A percentile compares a stretch with the other conserved stretches of the same genome.
These are phyloP conservation scores for Steccherinum ochraceum DNA, from an alignment of 768 basidiomycete genomes.

Conservation along the genomic window DNA sequence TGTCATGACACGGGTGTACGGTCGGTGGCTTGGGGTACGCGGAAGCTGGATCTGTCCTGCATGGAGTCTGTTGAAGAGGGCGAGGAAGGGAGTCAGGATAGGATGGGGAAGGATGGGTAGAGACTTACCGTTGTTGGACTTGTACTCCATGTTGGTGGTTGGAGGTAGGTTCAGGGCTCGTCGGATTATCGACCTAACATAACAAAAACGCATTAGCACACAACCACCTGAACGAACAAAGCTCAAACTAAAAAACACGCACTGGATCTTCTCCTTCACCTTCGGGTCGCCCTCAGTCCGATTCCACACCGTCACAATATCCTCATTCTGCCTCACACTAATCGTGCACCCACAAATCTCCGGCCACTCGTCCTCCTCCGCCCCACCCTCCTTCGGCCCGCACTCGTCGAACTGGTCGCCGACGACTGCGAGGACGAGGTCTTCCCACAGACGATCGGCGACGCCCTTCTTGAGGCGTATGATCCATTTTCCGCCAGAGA, in stretches of 20 bases:
- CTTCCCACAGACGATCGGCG: conserved; percentile 88
- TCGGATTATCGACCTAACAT: conserved; percentile 70
- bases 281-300: conserved; percentile 70
- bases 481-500: conserved; percentile 91
- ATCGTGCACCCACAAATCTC: conserved; percentile 95
- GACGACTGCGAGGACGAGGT: conserved; percentile 77
- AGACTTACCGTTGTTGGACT: conserved; percentile 77
- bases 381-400: conserved; percentile 34
- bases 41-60: conserved; percentile 84
- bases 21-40: conserved; percentile 26
- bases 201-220: conserved; percentile 1
- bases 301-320: conserved; percentile 93
- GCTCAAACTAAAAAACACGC: conserved; percentile 22
- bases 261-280: conserved; percentile 80
- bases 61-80: conserved; percentile 57
- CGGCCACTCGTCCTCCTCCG: conserved; percentile 51
- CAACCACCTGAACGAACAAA: not conserved
- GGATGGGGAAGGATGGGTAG: not conserved
- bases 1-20: conserved; percentile 26
- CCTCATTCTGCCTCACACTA: conserved; percentile 88
- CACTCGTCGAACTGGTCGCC: conserved; percentile 87
- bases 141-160: conserved; percentile 87
- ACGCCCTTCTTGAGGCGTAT: conserved; percentile 88
- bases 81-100: not conserved
- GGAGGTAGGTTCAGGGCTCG: conserved; percentile 69